Evolutionary conservation across 345 rosid genomes (phyloP).

Genomic region (Viola odorata): DNA sequence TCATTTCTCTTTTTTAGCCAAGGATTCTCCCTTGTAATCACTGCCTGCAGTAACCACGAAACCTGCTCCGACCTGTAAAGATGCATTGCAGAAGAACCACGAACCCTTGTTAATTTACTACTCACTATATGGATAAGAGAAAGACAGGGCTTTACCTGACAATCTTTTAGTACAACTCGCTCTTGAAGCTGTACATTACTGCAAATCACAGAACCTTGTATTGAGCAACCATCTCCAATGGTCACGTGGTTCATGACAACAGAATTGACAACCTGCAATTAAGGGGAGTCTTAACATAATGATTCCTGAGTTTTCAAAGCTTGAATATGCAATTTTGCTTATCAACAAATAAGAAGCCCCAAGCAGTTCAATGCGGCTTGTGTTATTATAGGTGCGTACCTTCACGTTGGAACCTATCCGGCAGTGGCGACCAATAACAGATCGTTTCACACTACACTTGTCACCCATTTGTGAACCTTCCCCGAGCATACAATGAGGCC

Average conservation of each 20-base stretch:
- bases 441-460: conserved; percentile 92
- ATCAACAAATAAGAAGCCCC: too few species aligned
- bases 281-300: not conserved
- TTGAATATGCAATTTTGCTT: not conserved
- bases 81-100: not conserved
- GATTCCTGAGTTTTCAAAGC: not conserved
- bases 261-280: conserved; percentile 76
- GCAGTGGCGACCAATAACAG: conserved; percentile 94
- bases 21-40: conserved; percentile 79
- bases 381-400: conserved; percentile 38
- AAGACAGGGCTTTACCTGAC: conserved; percentile 53
- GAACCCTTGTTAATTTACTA: not conserved
- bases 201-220: conserved; percentile 89
- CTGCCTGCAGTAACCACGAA: conserved; percentile 62
- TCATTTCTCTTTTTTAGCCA: conserved; percentile 62
- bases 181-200: conserved; percentile 92
- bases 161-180: conserved; percentile 71
- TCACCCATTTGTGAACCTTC: conserved; percentile 97
- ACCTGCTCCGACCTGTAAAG: conserved; percentile 71
- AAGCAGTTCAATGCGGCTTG: not conserved
- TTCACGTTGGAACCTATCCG: conserved; percentile 94
- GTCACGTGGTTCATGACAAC: conserved; percentile 86
- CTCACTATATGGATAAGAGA: not conserved
- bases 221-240: conserved; percentile 84
- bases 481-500: conserved; percentile 86